Base-by-base conservation (phyloP, 192 early-diverging fungal species). In the Rhizophagus clarus region DNA sequence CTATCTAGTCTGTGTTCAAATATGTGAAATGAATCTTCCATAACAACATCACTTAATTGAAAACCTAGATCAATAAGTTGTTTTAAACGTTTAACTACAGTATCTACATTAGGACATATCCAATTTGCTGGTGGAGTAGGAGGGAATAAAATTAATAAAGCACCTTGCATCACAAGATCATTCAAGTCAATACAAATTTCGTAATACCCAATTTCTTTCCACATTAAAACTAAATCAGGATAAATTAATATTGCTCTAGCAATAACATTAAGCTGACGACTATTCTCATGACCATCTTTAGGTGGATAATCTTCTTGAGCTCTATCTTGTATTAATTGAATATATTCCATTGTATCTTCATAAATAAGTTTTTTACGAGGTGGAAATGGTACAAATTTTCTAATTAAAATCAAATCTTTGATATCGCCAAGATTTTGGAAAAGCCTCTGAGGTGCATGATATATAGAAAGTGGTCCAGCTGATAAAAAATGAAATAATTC, bases 161-260 rank as follows among this genome's bases (percentile, higher is more conserved):
- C 56, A 2, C 74, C 74, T 42, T 76, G 74, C 74, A 76, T 76
- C 10, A 76, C 74, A 8, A 76, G n/a, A 4, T 76, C 74, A 26
- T 76, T 76, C 0, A 76, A 20, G 42, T 76, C 61, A 31, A 37
- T 29, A 76, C 56, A 61, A 34, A 76, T 76, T 40, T 62, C 74
- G 15, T 74, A n/a, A 64, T 76, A 76, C 1, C 61, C 74, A 32
- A 28, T n/a, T 28, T 26, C 3, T 63, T 62, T 76, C 74, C 74
- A 76, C 14, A 31, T n/a, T 0, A 6, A 6, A 40, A 76, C 61
- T 22, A 76, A 76, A 10, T 61, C 12, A 6, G 56, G 56, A 76
- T 75, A 31, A 34, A 61, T 61, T 15, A 75, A 61, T 22, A 75
- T 61, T 20, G 74, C 74, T 4, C 51, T 40, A 26, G 51, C 51